phyloP scores from a whole-genome alignment of 306 rosid genomes.

The Glycine soja region DNA sequence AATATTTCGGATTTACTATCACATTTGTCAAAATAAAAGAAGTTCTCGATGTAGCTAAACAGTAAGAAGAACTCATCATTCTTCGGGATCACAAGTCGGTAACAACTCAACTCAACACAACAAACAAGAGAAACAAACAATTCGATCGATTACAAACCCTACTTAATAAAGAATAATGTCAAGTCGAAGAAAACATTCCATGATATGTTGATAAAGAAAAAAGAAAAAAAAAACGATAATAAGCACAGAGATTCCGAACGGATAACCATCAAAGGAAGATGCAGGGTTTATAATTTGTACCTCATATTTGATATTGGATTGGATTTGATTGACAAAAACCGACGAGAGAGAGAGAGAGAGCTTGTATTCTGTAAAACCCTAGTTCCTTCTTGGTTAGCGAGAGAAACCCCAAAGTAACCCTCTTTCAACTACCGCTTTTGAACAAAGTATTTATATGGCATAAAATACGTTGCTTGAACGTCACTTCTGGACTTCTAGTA shows the following conservation, averaged over 20 bases:
- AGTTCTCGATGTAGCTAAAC: neutral
- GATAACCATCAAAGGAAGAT: neutral
- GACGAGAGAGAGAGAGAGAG: neutral
- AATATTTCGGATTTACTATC: neutral
- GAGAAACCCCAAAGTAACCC: constrained; percentile 35
- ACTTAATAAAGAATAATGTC: neutral
- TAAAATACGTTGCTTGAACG: constrained; percentile 1
- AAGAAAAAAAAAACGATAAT: neutral
- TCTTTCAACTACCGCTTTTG: neutral
- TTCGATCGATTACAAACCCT: constrained; percentile 1
- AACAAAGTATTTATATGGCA: constrained; percentile 21
- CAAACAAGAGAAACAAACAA: neutral
- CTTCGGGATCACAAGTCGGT: neutral
- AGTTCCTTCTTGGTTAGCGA: constrained; percentile 37
- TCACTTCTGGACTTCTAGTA: constrained; percentile 37
- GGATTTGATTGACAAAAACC: neutral
- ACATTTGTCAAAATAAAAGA: neutral
- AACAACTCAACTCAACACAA: neutral
- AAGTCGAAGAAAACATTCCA: neutral
- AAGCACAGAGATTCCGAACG: neutral
- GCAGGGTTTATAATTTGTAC: constrained; percentile 22
- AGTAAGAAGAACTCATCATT: neutral
- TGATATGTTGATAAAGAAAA: neutral
- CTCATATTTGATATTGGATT: constrained; percentile 50
- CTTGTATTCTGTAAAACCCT: constrained; percentile 56